Conservation (phyloP, 129 eudicot species). For the Artemisia argyi region DNA sequence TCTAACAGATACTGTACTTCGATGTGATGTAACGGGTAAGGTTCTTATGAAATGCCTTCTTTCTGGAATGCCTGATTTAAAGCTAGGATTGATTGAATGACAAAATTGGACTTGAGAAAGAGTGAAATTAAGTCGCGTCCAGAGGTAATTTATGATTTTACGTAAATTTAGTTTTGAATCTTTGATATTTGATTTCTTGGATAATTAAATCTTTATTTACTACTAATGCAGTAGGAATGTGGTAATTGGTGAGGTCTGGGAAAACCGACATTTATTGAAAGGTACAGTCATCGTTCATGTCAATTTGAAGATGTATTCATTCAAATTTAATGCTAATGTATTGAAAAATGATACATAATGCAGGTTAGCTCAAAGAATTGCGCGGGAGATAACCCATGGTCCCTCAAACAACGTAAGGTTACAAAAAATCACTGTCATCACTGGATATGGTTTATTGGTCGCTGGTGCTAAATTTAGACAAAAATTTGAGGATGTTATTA, state of each 20-base stretch:
- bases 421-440: conserved; percentile 24
- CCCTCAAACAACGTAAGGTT: conserved; percentile 88
- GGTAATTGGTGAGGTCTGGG: conserved; percentile 98
- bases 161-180: no score
- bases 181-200: no score
- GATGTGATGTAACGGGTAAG: no score
- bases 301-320: not conserved
- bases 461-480: conserved; percentile 98
- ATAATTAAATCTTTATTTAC: no score
- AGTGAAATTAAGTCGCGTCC: no score
- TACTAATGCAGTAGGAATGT: conserved; percentile 21
- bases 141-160: no score
- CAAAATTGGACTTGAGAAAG: no score
- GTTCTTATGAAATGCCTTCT: no score
- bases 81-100: no score
- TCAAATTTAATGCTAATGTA: not conserved
- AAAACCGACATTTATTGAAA: conserved; percentile 96
- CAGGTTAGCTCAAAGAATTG: conserved; percentile 95
- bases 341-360: conserved; percentile 16
- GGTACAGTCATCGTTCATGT: conserved; percentile 43
- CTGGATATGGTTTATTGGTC: conserved; percentile 90
- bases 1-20: no score
- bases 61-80: no score
- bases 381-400: conserved; percentile 95
- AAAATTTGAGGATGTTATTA: conserved; percentile 66